A percentile compares a stretch with the other conserved stretches of the same genome.
Evolutionary conservation across 306 rosid species (phyloP).

Genomic region (Bauhinia variegata): DNA sequence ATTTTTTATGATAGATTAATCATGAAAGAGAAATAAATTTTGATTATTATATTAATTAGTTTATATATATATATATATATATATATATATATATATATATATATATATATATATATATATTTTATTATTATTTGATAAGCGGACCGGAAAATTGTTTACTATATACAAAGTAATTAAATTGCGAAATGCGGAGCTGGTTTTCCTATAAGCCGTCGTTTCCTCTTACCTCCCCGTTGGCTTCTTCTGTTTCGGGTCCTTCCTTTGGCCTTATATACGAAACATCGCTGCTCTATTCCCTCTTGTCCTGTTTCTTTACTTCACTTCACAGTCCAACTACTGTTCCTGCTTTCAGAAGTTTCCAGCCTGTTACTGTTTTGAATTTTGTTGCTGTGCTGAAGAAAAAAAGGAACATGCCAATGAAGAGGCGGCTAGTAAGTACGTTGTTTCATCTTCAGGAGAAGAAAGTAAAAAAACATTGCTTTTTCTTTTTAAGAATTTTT

Average conservation of each 20-base stretch:
- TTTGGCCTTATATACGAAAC: slow-evolving; percentile 42
- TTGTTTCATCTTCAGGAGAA: slow-evolving; percentile 35
- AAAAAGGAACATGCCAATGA: slow-evolving; percentile 42
- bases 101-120: no score
- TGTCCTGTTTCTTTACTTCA: slow-evolving; percentile 7
- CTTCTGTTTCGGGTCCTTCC: slow-evolving; percentile 36
- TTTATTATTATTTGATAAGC: no score
- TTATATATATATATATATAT: no score
- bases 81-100: no score
- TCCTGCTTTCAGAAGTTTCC: slow-evolving; percentile 23
- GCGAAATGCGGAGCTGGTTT: slow-evolving; percentile 40
- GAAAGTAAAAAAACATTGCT: not conserved
- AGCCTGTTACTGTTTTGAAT: slow-evolving; percentile 21
- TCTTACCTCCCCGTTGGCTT: slow-evolving; percentile 33
- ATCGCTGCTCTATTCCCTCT: slow-evolving; percentile 20
- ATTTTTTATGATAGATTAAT: no score
- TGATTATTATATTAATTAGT: not conserved
- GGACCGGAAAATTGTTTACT: slow-evolving; percentile 29
- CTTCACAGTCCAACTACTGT: slow-evolving; percentile 16
- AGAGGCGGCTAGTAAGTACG: slow-evolving; percentile 73
- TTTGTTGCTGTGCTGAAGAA: not conserved
- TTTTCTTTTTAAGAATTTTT: no score
- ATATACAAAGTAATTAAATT: slow-evolving; percentile 21
- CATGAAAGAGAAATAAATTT: no score
- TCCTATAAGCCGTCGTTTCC: slow-evolving; percentile 45